phyloP scores from a whole-genome alignment of 1,284 basidiomycete species.

The Ustilago curta region DNA sequence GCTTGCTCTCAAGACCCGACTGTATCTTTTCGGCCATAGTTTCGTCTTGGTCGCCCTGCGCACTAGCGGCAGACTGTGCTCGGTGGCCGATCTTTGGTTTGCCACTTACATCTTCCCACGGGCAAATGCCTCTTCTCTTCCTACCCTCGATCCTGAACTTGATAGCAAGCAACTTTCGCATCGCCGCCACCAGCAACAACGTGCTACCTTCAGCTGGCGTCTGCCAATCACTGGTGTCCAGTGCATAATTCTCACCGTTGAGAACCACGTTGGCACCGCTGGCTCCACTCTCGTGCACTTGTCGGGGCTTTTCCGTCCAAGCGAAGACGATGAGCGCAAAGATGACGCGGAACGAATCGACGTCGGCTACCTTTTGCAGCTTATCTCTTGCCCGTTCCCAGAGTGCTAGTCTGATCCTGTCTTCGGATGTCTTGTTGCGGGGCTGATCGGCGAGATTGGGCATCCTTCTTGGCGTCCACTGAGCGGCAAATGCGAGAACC shows the following conservation, averaged over 20 bases:
- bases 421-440: conserved; percentile 10
- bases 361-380: conserved; percentile 27
- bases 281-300: conserved; percentile 16
- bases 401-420: conserved; percentile 29
- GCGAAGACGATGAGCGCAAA: conserved; percentile 40
- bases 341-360: conserved; percentile 43
- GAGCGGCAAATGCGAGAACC: conserved; percentile 34
- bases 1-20: conserved; percentile 17
- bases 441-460: conserved; percentile 2
- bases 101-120: conserved; percentile 12
- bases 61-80: background rate
- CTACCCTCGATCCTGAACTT: conserved; percentile 29
- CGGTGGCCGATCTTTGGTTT: background rate
- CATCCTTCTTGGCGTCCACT: conserved; percentile 29
- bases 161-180: conserved; percentile 30
- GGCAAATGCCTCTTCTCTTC: conserved; percentile 16
- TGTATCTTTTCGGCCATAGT: conserved; percentile 21
- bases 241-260: conserved; percentile 25
- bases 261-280: conserved; percentile 16
- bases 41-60: background rate
- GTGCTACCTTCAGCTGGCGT: conserved; percentile 33
- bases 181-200: conserved; percentile 32
- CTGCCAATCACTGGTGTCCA: conserved; percentile 40
- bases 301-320: conserved; percentile 38
- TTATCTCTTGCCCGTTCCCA: conserved; percentile 30